These are phyloP conservation scores for Bretschneidera sinensis DNA, from an alignment of 345 rosid genomes.

Conservation along the genomic window DNA sequence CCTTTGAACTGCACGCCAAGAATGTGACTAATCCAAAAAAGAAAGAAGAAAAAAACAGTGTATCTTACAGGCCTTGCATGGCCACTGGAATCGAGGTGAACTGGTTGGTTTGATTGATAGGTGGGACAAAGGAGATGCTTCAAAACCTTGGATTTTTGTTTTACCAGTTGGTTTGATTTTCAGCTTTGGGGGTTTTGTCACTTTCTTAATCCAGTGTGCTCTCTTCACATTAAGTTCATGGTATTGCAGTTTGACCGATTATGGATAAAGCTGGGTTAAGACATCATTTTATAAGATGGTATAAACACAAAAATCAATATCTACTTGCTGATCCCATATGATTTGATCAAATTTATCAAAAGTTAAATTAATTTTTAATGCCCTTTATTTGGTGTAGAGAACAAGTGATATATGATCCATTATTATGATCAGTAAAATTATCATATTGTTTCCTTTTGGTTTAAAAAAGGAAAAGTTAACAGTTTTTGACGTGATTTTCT, in stretches of 20 bases:
- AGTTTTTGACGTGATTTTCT: too few relatives aligned
- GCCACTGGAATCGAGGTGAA: conserved; percentile 13
- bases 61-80: conserved; percentile 10
- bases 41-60: conserved; percentile 6
- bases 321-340: too few relatives aligned
- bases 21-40: conserved; percentile 12
- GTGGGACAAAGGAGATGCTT: conserved; percentile 2
- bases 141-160: conserved; percentile 3
- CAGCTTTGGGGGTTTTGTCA: conserved; percentile 22
- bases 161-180: conserved; percentile 32
- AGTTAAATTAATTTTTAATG: too few relatives aligned
- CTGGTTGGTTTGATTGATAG: conserved; percentile 48
- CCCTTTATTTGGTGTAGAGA: too few relatives aligned
- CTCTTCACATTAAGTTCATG: conserved; percentile 7
- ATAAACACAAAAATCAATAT: too few relatives aligned
- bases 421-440: too few relatives aligned
- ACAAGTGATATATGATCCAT: too few relatives aligned
- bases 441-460: too few relatives aligned
- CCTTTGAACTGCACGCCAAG: background rate
- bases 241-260: conserved; percentile 5
- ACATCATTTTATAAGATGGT: too few relatives aligned
- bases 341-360: too few relatives aligned
- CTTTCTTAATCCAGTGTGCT: conserved; percentile 16
- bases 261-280: conserved; percentile 1
- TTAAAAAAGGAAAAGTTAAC: too few relatives aligned